Conservation (phyloP, 805 yeast species). For the Candida ovalis region DNA sequence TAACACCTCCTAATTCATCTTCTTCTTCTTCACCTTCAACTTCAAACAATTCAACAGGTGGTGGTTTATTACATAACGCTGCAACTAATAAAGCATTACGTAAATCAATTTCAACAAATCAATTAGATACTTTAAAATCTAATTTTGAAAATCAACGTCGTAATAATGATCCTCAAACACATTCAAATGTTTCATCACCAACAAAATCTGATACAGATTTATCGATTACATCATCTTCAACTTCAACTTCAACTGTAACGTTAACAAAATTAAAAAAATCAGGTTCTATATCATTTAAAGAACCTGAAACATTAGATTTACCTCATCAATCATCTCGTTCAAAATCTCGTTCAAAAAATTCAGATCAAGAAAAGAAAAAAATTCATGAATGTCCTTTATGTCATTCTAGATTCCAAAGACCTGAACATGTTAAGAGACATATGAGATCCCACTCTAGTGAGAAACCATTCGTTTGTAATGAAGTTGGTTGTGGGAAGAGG, state of each 20-base stretch:
- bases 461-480: constrained; percentile 53
- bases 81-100: constrained; percentile 2
- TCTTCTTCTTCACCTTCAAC: constrained; percentile 15
- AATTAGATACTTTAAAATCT: neutral
- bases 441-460: constrained; percentile 56
- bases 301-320: constrained; percentile 28
- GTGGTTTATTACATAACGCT: neutral
- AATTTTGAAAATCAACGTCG: neutral
- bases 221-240: neutral
- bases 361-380: constrained; percentile 44
- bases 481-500: constrained; percentile 48
- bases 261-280: constrained; percentile 2
- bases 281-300: constrained; percentile 12
- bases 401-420: constrained; percentile 58
- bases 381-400: constrained; percentile 64
- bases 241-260: constrained; percentile 17
- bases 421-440: constrained; percentile 69
- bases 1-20: constrained; percentile 23
- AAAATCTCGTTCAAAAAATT: constrained; percentile 29
- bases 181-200: constrained; percentile 13
- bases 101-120: neutral
- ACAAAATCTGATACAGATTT: constrained; percentile 8
- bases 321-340: constrained; percentile 33
- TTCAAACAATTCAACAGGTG: neutral
- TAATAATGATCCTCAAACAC: neutral